A percentile compares a stretch with the other conserved stretches of the same genome.
phyloP scores from a whole-genome alignment of 768 basidiomycete species.

The Agrocybe praecox region DNA sequence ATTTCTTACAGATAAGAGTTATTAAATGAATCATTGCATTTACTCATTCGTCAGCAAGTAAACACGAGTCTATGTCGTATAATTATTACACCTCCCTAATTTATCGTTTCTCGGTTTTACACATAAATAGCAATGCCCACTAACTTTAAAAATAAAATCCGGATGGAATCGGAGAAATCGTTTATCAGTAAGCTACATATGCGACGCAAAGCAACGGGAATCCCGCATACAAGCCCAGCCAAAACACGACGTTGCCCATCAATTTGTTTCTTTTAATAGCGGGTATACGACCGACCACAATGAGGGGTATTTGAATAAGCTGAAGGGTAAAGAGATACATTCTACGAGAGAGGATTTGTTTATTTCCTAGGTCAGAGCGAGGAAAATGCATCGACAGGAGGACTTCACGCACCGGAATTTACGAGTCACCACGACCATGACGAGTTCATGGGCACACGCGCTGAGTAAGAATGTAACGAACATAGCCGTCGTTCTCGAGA shows the following conservation, averaged over 20 bases:
- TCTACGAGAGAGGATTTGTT: slow-evolving; percentile 36
- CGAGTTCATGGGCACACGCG: slow-evolving; percentile 89
- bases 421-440: slow-evolving; percentile 94
- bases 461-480: slow-evolving; percentile 91
- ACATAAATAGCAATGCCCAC: too few species aligned
- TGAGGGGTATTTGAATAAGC: slow-evolving; percentile 92
- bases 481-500: slow-evolving; percentile 84
- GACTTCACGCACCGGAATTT: slow-evolving; percentile 71
- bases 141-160: neutral
- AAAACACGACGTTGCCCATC: slow-evolving; percentile 87
- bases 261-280: slow-evolving; percentile 80
- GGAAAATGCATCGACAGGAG: neutral
- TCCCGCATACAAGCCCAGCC: slow-evolving; percentile 89
- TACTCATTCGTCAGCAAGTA: too few species aligned
- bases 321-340: slow-evolving; percentile 85
- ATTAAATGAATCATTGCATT: too few species aligned
- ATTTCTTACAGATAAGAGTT: too few species aligned
- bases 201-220: slow-evolving; percentile 92
- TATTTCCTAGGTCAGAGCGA: neutral
- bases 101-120: too few species aligned
- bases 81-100: neutral
- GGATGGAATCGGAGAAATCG: neutral
- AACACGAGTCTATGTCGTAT: too few species aligned
- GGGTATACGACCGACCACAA: slow-evolving; percentile 76
- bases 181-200: slow-evolving; percentile 42